Evolutionary conservation across 1,284 basidiomycete species (phyloP).

Genomic region (Trametes sp.): DNA sequence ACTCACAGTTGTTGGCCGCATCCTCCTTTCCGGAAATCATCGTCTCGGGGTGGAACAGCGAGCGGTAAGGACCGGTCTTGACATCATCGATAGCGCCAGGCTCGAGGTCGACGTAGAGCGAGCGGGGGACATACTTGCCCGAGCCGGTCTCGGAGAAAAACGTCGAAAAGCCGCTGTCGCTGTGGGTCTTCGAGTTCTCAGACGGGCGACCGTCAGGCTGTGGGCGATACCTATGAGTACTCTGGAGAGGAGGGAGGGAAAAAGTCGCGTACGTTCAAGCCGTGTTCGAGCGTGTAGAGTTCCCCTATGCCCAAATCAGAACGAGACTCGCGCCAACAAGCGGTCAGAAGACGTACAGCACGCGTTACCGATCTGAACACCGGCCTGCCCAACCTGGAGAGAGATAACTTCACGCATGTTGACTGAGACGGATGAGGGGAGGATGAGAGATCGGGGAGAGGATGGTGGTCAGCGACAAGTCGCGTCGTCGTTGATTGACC

Average conservation of each 20-base stretch:
- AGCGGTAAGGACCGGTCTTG: constrained; percentile 92
- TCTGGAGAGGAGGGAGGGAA: not conserved
- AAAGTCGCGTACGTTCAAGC: constrained; percentile 76
- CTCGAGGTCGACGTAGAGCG: constrained; percentile 97
- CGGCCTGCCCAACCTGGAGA: constrained; percentile 92
- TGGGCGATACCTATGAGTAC: not conserved
- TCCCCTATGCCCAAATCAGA: constrained; percentile 72
- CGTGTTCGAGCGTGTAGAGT: constrained; percentile 98
- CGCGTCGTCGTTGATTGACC: constrained; percentile 24
- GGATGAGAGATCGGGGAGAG: constrained; percentile 28
- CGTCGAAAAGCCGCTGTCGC: constrained; percentile 95
- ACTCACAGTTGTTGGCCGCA: constrained; percentile 97
- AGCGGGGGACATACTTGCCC: constrained; percentile 97
- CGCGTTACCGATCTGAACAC: constrained; percentile 95
- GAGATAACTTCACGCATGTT: constrained; percentile 92
- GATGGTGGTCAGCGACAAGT: constrained; percentile 21
- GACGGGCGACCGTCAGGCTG: constrained; percentile 71
- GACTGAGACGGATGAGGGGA: constrained; percentile 28
- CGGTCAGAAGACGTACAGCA: constrained; percentile 70
- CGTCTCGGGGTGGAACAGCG: constrained; percentile 98
- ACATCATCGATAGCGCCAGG: constrained; percentile 98
- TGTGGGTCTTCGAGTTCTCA: constrained; percentile 59
- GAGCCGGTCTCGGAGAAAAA: constrained; percentile 93
- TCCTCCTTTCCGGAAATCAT: constrained; percentile 99
- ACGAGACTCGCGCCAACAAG: constrained; percentile 8